A percentile compares a stretch with the other conserved stretches of the same genome.
phyloP scores from a whole-genome alignment of 2,329 filamentous ascomycete genomes.

The Penicillium glabrum region DNA sequence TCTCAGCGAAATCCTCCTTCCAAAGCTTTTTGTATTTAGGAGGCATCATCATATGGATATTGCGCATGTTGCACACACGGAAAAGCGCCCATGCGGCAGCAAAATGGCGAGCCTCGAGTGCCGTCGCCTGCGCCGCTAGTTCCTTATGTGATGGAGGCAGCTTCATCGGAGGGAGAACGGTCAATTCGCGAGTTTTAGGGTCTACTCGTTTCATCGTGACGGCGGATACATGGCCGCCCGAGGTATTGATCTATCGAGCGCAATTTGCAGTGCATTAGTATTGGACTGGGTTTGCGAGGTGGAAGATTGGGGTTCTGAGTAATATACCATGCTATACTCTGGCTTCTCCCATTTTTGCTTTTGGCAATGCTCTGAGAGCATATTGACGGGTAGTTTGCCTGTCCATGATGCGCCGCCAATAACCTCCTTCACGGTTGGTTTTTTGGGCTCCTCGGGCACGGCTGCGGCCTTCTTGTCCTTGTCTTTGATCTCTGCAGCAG shows the following conservation, averaged over 20 bases:
- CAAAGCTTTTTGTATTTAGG: slow-evolving; percentile 86
- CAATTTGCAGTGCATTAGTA: background rate
- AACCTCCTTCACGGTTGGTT: slow-evolving; percentile 67
- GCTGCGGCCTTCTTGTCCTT: slow-evolving; percentile 33
- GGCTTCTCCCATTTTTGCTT: slow-evolving; percentile 95
- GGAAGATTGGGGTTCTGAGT: background rate
- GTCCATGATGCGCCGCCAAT: slow-evolving; percentile 97
- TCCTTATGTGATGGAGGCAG: slow-evolving; percentile 75
- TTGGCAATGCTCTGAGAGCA: slow-evolving; percentile 91
- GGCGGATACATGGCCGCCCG: slow-evolving; percentile 74
- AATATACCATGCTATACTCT: slow-evolving; percentile 74
- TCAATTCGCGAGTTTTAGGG: slow-evolving; percentile 76
- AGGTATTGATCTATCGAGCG: slow-evolving; percentile 58
- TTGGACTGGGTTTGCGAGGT: background rate
- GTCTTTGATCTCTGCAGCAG: slow-evolving; percentile 34
- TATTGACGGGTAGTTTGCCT: slow-evolving; percentile 89
- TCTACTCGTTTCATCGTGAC: slow-evolving; percentile 75
- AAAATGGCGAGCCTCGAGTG: slow-evolving; percentile 89
- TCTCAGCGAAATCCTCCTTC: slow-evolving; percentile 79
- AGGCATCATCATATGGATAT: slow-evolving; percentile 90
- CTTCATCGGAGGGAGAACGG: slow-evolving; percentile 75
- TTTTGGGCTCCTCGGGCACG: slow-evolving; percentile 53
- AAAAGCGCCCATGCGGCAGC: slow-evolving; percentile 90
- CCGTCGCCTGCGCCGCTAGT: slow-evolving; percentile 71
- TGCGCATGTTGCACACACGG: slow-evolving; percentile 91